These are phyloP conservation scores for Colletotrichum salicis DNA, from an alignment of 2,329 filamentous ascomycete genomes.

Conservation along the genomic window DNA sequence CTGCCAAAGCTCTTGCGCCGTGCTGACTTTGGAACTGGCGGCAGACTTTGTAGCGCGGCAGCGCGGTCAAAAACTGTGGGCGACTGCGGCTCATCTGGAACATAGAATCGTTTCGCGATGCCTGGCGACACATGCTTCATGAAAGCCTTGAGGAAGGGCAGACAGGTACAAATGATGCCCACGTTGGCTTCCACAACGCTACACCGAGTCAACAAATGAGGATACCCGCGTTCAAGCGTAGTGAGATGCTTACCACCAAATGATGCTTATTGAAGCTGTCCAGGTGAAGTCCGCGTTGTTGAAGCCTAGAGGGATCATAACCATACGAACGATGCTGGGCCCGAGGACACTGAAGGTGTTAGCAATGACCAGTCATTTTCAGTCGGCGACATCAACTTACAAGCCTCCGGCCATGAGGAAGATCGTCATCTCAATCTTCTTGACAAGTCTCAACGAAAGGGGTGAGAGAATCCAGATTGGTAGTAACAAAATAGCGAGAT, in stretches of 20 bases:
- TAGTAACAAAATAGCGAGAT: constrained; percentile 35
- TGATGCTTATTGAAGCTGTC: constrained; percentile 33
- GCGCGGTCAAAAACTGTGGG: constrained; percentile 26
- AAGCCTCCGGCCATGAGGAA: constrained; percentile 35
- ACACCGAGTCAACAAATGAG: background rate
- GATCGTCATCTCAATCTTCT: constrained; percentile 33
- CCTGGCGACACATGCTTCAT: constrained; percentile 8
- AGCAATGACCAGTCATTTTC: background rate
- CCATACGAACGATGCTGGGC: constrained; percentile 32
- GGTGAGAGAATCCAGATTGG: constrained; percentile 34
- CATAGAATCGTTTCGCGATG: background rate
- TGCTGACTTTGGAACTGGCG: constrained; percentile 1
- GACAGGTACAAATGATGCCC: constrained; percentile 34
- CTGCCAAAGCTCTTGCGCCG: constrained; percentile 20
- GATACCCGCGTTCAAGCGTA: background rate
- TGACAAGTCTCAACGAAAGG: constrained; percentile 13
- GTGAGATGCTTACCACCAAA: constrained; percentile 25
- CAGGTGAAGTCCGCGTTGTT: constrained; percentile 28
- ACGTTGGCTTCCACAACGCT: constrained; percentile 34
- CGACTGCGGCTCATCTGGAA: constrained; percentile 5
- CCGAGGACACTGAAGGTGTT: constrained; percentile 27
- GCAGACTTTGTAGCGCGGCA: constrained; percentile 18
- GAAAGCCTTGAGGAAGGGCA: constrained; percentile 32
- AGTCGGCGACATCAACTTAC: background rate
- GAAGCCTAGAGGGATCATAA: constrained; percentile 30